Percentiles rank a stretch among this genome's conserved stretches.
These are phyloP conservation scores for Cladophialophora carrionii DNA, from an alignment of 2,329 filamentous ascomycete species.

Conservation along the genomic window DNA sequence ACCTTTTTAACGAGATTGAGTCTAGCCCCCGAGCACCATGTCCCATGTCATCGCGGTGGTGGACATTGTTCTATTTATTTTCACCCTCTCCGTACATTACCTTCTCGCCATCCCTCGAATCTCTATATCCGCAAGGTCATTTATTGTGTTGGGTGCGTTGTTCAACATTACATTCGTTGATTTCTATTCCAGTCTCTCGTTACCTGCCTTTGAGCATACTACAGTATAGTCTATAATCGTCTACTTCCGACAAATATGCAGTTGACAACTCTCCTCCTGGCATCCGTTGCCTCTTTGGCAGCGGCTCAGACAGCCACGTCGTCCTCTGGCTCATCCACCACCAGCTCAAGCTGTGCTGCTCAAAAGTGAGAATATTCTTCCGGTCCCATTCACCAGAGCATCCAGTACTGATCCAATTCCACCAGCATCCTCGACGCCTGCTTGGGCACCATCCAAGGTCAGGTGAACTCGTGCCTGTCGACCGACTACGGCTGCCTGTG, in stretches of 20 bases:
- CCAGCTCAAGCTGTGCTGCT: conserved; percentile 36
- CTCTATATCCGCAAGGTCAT: not conserved
- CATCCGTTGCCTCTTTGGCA: conserved; percentile 39
- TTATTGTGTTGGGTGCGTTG: not conserved
- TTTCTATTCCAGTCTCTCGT: conserved; percentile 69
- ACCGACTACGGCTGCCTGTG: conserved; percentile 64
- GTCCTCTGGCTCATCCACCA: conserved; percentile 24
- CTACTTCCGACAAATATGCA: conserved; percentile 69
- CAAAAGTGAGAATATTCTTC: conserved; percentile 34
- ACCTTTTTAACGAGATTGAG: conserved; percentile 6
- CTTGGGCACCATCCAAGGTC: conserved; percentile 47
- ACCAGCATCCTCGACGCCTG: conserved; percentile 58
- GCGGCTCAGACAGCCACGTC: conserved; percentile 38
- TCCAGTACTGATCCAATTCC: not conserved
- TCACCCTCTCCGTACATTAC: not conserved
- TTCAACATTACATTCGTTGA: conserved; percentile 6
- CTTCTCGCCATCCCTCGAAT: not conserved
- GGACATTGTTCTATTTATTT: not conserved
- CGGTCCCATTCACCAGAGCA: not conserved
- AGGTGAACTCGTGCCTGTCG: conserved; percentile 49
- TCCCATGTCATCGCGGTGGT: not conserved
- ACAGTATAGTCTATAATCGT: conserved; percentile 55
- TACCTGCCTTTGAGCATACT: conserved; percentile 56
- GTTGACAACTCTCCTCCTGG: conserved; percentile 36
- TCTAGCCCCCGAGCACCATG: conserved; percentile 5